These are phyloP conservation scores for Metschnikowia shivogae DNA, from an alignment of 805 yeast genomes.

Conservation along the genomic window DNA sequence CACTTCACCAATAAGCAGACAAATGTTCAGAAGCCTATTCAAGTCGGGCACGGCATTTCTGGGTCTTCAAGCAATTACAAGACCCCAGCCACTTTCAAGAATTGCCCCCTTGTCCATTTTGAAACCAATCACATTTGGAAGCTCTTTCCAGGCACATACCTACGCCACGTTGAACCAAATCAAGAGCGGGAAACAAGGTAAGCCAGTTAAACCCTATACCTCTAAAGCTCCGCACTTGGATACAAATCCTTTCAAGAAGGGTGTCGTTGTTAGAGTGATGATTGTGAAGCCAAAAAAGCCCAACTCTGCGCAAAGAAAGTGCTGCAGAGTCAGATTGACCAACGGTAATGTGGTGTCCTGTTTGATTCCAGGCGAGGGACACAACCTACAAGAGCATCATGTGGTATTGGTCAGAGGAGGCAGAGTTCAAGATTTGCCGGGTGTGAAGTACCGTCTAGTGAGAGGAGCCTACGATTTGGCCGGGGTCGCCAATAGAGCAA, in stretches of 20 bases:
- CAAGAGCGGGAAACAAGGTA: slow-evolving; percentile 55
- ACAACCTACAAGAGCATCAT: slow-evolving; percentile 96
- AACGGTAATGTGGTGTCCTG: slow-evolving; percentile 89
- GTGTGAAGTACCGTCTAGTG: slow-evolving; percentile 90
- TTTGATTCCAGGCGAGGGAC: slow-evolving; percentile 98
- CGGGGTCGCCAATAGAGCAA: slow-evolving; percentile 89
- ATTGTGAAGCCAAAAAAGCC: slow-evolving; percentile 97
- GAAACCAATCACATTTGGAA: slow-evolving; percentile 14
- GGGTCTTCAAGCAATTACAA: slow-evolving; percentile 2
- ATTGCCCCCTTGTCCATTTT: slow-evolving; percentile 13
- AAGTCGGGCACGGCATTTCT: slow-evolving; percentile 8
- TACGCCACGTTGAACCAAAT: slow-evolving; percentile 76
- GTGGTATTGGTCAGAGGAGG: slow-evolving; percentile 98
- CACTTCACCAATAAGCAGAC: background rate
- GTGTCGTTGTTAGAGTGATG: slow-evolving; percentile 91
- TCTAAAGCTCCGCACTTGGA: slow-evolving; percentile 78
- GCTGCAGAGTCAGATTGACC: slow-evolving; percentile 87
- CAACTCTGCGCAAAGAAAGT: slow-evolving; percentile 96
- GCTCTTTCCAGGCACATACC: slow-evolving; percentile 35
- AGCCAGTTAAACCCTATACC: slow-evolving; percentile 47
- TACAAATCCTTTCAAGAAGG: slow-evolving; percentile 81
- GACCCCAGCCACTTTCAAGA: slow-evolving; percentile 5
- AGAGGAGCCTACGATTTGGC: slow-evolving; percentile 92
- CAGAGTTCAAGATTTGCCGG: slow-evolving; percentile 95
- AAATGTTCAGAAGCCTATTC: slow-evolving; percentile 15